phyloP scores from a whole-genome alignment of 163 green algal species.

The Chlorella variabilis region DNA sequence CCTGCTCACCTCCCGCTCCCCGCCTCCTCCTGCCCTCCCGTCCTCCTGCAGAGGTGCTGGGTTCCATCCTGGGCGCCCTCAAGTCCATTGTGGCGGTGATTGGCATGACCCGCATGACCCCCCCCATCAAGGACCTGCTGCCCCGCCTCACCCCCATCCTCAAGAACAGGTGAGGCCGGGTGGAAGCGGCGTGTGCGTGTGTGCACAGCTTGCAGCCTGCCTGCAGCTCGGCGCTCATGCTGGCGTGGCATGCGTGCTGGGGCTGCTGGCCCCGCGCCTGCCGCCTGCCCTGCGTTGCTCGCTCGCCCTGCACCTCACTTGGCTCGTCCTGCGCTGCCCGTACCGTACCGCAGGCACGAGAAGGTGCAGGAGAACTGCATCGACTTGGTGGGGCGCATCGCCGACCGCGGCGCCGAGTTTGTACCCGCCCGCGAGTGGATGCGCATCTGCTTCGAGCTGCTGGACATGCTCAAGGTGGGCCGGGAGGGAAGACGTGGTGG shows the following conservation, averaged over 20 bases:
- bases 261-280: too few species aligned
- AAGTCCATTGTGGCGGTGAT: conserved; percentile 98
- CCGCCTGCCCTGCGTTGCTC: too few species aligned
- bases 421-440: conserved; percentile 99
- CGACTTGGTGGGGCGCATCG: conserved; percentile 98
- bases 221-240: too few species aligned
- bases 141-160: conserved; percentile 97
- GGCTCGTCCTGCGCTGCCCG: background rate
- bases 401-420: conserved; percentile 92
- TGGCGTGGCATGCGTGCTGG: too few species aligned
- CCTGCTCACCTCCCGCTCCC: background rate
- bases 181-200: background rate
- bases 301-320: background rate
- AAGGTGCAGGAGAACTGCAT: conserved; percentile 99
- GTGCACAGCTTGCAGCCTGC: background rate
- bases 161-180: conserved; percentile 86
- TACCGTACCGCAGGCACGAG: conserved; percentile 67
- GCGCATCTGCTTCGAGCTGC: conserved; percentile 99
- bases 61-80: conserved; percentile 95
- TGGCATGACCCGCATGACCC: conserved; percentile 98
- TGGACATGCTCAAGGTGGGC: conserved; percentile 97
- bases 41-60: conserved; percentile 88
- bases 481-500: too few species aligned
- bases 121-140: conserved; percentile 99
- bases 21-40: background rate